Conservation (phyloP, 179 eudicot species). For the Spergularia azorica region DNA sequence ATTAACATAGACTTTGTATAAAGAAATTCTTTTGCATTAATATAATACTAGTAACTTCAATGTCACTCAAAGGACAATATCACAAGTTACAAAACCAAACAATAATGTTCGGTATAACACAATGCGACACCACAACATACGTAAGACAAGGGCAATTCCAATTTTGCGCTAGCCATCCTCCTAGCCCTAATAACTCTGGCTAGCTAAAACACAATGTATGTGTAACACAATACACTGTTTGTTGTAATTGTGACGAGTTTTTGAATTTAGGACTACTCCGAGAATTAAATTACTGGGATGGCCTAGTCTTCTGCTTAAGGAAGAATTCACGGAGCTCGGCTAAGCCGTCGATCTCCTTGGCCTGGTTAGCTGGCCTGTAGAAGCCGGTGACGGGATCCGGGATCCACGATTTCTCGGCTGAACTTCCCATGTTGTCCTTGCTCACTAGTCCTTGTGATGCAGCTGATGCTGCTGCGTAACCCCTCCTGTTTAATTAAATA, state of each 20-base stretch:
- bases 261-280: neutral
- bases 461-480: conserved; percentile 46
- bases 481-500: conserved; percentile 41
- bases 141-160: no score
- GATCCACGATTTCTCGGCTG: conserved; percentile 59
- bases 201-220: neutral
- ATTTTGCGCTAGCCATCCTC: no score
- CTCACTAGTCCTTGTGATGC: conserved; percentile 25
- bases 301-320: conserved; percentile 33
- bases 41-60: neutral
- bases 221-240: no score
- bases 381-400: conserved; percentile 65
- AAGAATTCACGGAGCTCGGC: conserved; percentile 41
- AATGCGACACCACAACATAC: neutral
- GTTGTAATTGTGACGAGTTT: neutral
- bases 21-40: neutral
- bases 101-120: no score
- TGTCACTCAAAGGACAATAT: conserved; percentile 9
- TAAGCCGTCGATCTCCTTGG: conserved; percentile 35
- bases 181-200: no score
- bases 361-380: conserved; percentile 46
- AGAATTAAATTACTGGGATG: conserved; percentile 13
- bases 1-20: neutral
- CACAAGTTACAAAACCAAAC: no score
- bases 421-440: conserved; percentile 15